These are phyloP conservation scores for Eremothecium cymbalariae DNA, from an alignment of 1,139 yeast genomes.

Conservation along the genomic window DNA sequence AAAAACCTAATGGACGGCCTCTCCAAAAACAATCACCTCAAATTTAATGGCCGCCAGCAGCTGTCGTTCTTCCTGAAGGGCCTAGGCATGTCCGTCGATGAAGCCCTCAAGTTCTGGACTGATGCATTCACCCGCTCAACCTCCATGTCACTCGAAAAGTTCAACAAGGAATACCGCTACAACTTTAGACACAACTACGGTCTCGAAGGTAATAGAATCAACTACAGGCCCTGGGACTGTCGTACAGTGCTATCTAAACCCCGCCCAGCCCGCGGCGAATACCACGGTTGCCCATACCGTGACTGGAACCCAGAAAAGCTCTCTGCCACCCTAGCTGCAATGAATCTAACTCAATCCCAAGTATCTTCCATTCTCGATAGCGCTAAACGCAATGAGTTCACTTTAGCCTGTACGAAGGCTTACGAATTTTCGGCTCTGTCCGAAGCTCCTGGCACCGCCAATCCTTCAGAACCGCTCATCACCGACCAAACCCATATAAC, in stretches of 20 bases:
- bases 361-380: slow-evolving; percentile 58
- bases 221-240: slow-evolving; percentile 83
- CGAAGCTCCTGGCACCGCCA: slow-evolving; percentile 29
- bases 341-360: slow-evolving; percentile 64
- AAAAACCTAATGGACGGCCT: slow-evolving; percentile 57
- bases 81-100: slow-evolving; percentile 79
- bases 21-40: slow-evolving; percentile 58
- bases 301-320: slow-evolving; percentile 60
- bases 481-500: slow-evolving; percentile 51
- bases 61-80: slow-evolving; percentile 79
- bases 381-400: slow-evolving; percentile 58
- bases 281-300: slow-evolving; percentile 91
- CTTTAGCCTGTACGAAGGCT: slow-evolving; percentile 83
- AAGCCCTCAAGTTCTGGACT: slow-evolving; percentile 81
- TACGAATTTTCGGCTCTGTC: slow-evolving; percentile 52
- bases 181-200: slow-evolving; percentile 87
- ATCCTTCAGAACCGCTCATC: slow-evolving; percentile 33
- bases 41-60: slow-evolving; percentile 79
- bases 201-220: slow-evolving; percentile 78
- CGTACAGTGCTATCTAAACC: slow-evolving; percentile 66
- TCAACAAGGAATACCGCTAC: slow-evolving; percentile 81
- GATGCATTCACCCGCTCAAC: slow-evolving; percentile 54
- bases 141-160: slow-evolving; percentile 57
- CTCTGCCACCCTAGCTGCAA: slow-evolving; percentile 43
- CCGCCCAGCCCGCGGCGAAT: slow-evolving; percentile 61